Evolutionary conservation across 2,329 filamentous ascomycete species (phyloP), one percentile per base, ranked within the genome.

Genomic region (Aspergillus sclerotialis): DNA sequence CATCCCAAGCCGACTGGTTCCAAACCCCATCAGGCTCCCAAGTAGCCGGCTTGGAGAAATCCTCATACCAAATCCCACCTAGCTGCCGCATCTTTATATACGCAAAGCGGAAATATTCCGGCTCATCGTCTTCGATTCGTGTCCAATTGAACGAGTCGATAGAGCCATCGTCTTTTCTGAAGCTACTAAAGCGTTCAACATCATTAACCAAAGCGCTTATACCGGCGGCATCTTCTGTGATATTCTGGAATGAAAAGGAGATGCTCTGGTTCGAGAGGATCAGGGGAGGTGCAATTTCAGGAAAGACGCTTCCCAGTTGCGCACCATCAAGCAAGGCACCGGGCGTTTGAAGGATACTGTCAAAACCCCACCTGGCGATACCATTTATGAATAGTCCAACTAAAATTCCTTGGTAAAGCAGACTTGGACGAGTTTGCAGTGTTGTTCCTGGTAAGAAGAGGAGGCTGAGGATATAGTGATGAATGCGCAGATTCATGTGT

Each of bases 331-430:
- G 55, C 18, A 80, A 52, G 13, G 68, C 65, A 2, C 55, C 65
- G 1, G 73, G 70, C 0, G 76, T 78, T 46, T 80, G 68, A 0
- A 80, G 63, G 36, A 80, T 75, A 34, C 63, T 67, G 44, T 71
- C 76, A 48, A 78, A 80, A 3, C 75, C 76, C 76, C 76, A 80
- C n/a, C 76, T 64, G 2, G 76, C 76, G 33, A 76, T 69, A 18
- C 76, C 76, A 48, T 79, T 80, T 60, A 80, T 72, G 56, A 79
- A 80, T 0, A 80, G 58, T 1, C 76, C 76, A 8, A 78, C 55
- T 0, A 80, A 62, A 5, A 80, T 60, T n/a, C 76, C 76, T 47
- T 79, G 75, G 49, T 76, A 80, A 5, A 79, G 46, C 4, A 80
- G 60, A 31, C 66, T 70, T 0, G 74, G 75, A 2, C 76, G 64